Evolutionary conservation across 2,329 filamentous ascomycete genomes (phyloP).

Genomic region (Talaromyces sp.): DNA sequence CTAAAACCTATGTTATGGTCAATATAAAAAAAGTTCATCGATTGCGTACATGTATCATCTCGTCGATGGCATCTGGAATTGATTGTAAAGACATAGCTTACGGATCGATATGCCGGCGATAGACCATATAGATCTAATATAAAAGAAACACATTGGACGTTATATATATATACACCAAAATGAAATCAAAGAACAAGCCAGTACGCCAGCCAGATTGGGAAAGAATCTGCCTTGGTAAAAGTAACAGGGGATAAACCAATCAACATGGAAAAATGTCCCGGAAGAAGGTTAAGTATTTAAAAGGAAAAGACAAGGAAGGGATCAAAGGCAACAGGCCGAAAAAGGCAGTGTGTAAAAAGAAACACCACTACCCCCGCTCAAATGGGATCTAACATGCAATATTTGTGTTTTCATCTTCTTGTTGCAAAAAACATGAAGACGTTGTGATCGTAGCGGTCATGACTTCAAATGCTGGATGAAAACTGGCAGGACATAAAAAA

Average conservation of each 20-base stretch:
- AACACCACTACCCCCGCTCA: not conserved
- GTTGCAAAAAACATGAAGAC: not conserved
- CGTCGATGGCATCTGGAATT: too few species aligned
- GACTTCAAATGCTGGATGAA: not conserved
- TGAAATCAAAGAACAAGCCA: not conserved
- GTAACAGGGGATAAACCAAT: not conserved
- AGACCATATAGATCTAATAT: not conserved
- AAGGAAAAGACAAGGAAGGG: not conserved
- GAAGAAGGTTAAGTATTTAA: not conserved
- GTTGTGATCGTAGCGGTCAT: slow-evolving; percentile 10
- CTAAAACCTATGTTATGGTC: not conserved
- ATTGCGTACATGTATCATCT: not conserved
- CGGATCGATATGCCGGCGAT: not conserved
- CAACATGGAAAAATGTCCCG: not conserved
- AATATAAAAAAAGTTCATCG: not conserved
- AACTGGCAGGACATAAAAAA: not conserved
- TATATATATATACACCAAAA: not conserved
- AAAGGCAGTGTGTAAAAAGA: not conserved
- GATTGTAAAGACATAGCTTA: not conserved
- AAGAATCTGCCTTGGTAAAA: not conserved
- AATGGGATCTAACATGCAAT: not conserved
- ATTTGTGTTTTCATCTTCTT: not conserved
- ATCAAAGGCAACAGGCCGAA: not conserved
- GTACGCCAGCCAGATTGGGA: not conserved
- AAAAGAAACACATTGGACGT: not conserved